Evolutionary conservation across 495 filamentous ascomycete genomes (phyloP).

Genomic region (Xylaria castorea): DNA sequence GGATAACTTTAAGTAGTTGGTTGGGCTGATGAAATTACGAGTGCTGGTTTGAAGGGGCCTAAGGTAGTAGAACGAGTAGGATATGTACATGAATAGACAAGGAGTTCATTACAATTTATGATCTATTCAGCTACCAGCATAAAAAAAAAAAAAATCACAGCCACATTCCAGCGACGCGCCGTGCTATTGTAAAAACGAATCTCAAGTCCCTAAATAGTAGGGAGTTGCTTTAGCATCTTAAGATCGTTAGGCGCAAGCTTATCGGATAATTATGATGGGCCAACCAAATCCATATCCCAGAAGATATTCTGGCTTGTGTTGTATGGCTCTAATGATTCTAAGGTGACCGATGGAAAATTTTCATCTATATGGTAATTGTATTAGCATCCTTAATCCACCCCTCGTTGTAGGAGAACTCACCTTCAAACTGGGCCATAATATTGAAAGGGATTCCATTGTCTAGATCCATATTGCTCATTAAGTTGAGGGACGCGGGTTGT

Average conservation of each 20-base stretch:
- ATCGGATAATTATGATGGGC: neutral
- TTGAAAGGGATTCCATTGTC: slow-evolving; percentile 11
- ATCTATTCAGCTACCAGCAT: neutral
- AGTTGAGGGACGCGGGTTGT: neutral
- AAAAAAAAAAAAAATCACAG: neutral
- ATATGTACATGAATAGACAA: neutral
- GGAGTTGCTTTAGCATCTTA: neutral
- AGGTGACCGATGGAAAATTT: neutral
- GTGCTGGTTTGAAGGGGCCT: too few species aligned
- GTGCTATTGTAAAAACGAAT: neutral
- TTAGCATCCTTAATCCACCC: neutral
- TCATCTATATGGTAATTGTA: neutral
- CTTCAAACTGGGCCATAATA: slow-evolving; percentile 4
- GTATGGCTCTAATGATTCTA: slow-evolving; percentile 9
- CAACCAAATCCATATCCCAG: slow-evolving; percentile 11
- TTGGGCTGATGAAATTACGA: neutral
- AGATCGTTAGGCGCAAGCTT: neutral
- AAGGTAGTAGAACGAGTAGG: neutral
- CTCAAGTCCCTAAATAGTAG: neutral
- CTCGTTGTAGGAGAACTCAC: neutral
- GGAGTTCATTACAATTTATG: neutral
- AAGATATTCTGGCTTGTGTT: neutral
- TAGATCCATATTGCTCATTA: slow-evolving; percentile 5
- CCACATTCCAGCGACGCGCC: neutral
- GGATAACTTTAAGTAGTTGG: too few species aligned